Percentiles rank a stretch among this genome's conserved stretches.
phyloP scores from a whole-genome alignment of 2,329 filamentous ascomycete genomes.

The Truncatella angustata region DNA sequence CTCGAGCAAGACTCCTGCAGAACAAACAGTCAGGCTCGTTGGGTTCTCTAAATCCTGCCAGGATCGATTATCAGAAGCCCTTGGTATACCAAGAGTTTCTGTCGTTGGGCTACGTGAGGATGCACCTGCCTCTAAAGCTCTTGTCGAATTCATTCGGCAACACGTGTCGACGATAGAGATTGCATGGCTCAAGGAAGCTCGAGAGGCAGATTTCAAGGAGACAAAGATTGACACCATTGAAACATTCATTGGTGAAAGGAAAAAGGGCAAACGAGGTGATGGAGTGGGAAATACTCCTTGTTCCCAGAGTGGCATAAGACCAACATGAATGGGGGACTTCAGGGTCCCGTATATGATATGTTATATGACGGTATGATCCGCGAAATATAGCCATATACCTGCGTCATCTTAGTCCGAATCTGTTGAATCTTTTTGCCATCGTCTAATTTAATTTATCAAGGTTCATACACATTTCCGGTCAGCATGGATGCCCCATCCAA shows the following conservation, averaged over 20 bases:
- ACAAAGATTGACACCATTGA: constrained; percentile 47
- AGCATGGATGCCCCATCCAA: no score
- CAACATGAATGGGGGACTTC: no score
- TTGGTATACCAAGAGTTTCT: constrained; percentile 64
- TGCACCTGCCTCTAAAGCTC: constrained; percentile 54
- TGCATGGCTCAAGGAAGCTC: constrained; percentile 54
- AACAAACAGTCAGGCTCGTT: constrained; percentile 53
- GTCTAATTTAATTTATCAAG: no score
- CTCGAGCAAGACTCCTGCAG: constrained; percentile 37
- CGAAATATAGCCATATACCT: no score
- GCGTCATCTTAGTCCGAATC: no score
- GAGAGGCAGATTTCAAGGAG: constrained; percentile 36
- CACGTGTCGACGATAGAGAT: constrained; percentile 51
- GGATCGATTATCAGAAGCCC: constrained; percentile 50
- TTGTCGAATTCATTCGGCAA: constrained; percentile 55
- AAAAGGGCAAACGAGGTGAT: not conserved
- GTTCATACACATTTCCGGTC: no score
- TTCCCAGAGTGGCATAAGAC: no score
- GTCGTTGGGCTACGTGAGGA: constrained; percentile 58
- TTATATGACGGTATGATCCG: no score
- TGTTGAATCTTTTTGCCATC: no score
- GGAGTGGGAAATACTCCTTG: not conserved
- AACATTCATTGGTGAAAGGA: constrained; percentile 31
- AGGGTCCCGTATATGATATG: no score
- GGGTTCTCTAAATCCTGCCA: constrained; percentile 61